Conservation (phyloP, 176 grass and related monocot species). For the Areca catechu region DNA sequence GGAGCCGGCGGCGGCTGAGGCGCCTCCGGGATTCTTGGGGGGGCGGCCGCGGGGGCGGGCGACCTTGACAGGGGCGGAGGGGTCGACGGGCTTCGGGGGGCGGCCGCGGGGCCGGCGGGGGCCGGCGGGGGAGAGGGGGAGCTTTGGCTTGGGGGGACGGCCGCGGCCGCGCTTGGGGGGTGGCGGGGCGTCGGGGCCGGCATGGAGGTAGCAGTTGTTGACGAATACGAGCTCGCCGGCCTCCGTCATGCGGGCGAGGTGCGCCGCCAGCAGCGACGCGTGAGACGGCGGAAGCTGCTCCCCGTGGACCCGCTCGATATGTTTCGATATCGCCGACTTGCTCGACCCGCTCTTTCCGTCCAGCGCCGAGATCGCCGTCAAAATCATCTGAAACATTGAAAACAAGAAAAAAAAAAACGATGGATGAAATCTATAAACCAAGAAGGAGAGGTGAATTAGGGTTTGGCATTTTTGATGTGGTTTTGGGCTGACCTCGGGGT, state of each 20-base stretch:
- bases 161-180: slow-evolving; percentile 50
- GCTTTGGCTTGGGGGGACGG: slow-evolving; percentile 45
- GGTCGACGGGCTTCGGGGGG: slow-evolving; percentile 62
- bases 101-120: slow-evolving; percentile 41
- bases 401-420: too few relatives aligned
- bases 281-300: slow-evolving; percentile 40
- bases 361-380: slow-evolving; percentile 45
- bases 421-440: background rate
- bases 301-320: slow-evolving; percentile 38
- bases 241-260: slow-evolving; percentile 54
- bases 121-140: slow-evolving; percentile 2
- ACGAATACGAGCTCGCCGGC: slow-evolving; percentile 37
- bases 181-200: background rate
- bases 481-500: slow-evolving; percentile 33
- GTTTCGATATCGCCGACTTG: slow-evolving; percentile 48
- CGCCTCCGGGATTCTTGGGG: slow-evolving; percentile 29
- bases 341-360: slow-evolving; percentile 46
- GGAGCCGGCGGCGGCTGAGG: background rate
- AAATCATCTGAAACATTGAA: slow-evolving; percentile 41
- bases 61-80: slow-evolving; percentile 48
- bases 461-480: background rate
- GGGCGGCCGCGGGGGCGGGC: slow-evolving; percentile 63
- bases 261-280: slow-evolving; percentile 43
- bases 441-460: background rate
- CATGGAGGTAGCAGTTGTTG: slow-evolving; percentile 19